Evolutionary conservation across 75 land plant genomes (phyloP), one percentile per base, ranked within the genome.

Genomic region (Pinus taeda): DNA sequence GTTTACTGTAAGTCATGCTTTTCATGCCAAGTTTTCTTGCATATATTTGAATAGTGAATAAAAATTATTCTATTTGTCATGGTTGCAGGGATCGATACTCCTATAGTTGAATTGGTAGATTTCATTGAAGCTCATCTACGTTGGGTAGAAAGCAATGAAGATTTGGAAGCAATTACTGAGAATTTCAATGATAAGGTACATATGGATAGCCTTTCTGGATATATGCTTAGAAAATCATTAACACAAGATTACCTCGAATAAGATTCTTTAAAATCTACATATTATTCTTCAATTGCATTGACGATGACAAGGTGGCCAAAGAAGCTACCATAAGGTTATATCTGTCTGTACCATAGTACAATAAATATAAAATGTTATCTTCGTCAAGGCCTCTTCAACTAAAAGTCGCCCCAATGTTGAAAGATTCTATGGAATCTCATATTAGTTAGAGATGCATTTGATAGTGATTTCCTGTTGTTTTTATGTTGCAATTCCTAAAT

Each of bases 101-200:
- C 71, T 42, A 42, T 69, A 69, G 53, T 37, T 69, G 71, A 69
- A 69, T 69, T 69, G 71, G 39, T 69, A 69, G 71, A 69, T 69
- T 69, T 69, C 42, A 69, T 69, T 33, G 71, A 69, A 37, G 71
- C 71, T 69, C 42, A 69, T 42, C n/a, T 69, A 33, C 42, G 49
- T 33, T 42, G 53, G 53, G 20, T 18, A 37, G 71, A 69, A 69
- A 45, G 22, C 9, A 21, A 15, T 36, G 42, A 69, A 39, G 21
- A 39, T n/a, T 6, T 37, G 15, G 71, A 39, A 69, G 53, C 22
- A 42, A 21, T 39, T 39, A 12, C 6, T 42, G 49, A 36, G 9
- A 69, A 4, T 39, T 45, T 18, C n/a, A 21, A 69, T 22, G n/a
- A 69, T 42, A 20, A n/a, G 49, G 71, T 69, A 53, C 42, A 22